Percentiles rank a stretch among this genome's conserved stretches.
Evolutionary conservation across 768 basidiomycete species (phyloP).

Genomic region (Xerocomus spinulosus): DNA sequence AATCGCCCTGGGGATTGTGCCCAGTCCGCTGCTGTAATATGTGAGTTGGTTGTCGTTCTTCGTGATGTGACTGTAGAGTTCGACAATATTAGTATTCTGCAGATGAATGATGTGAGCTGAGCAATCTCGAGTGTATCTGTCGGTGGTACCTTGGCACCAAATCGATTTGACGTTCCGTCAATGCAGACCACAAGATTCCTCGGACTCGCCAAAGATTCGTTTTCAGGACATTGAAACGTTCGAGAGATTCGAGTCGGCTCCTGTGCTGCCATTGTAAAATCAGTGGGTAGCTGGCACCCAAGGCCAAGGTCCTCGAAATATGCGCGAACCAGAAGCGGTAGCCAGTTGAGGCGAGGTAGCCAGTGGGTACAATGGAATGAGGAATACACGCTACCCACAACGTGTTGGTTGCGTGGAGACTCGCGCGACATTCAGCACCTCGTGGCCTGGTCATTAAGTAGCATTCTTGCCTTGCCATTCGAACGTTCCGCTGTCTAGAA

Average conservation of each 20-base stretch:
- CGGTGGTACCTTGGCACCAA: conserved; percentile 28
- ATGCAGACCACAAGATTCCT: conserved; percentile 33
- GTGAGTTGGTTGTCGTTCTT: conserved; percentile 34
- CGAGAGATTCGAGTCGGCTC: conserved; percentile 2
- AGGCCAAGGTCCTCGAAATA: too few species aligned
- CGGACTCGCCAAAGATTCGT: not conserved
- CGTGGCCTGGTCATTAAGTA: too few species aligned
- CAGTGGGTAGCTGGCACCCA: too few species aligned
- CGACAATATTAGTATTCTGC: conserved; percentile 42
- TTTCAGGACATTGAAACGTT: conserved; percentile 2
- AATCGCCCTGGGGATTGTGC: conserved; percentile 29
- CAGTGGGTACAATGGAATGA: too few species aligned
- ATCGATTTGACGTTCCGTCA: conserved; percentile 40
- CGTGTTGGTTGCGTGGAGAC: too few species aligned
- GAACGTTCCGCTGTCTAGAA: too few species aligned
- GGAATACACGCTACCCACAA: too few species aligned
- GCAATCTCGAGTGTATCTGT: not conserved
- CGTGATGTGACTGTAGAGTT: conserved; percentile 35
- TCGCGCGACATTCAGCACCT: too few species aligned
- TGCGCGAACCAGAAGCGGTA: too few species aligned
- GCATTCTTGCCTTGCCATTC: too few species aligned
- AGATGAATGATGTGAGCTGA: not conserved
- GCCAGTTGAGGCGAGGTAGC: too few species aligned
- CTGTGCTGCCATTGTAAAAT: conserved; percentile 5
- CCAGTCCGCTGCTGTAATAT: conserved; percentile 41